Percentiles rank a stretch among this genome's conserved stretches.
phyloP scores from a whole-genome alignment of 2,329 filamentous ascomycete species.

The Kalmusia sp. region DNA sequence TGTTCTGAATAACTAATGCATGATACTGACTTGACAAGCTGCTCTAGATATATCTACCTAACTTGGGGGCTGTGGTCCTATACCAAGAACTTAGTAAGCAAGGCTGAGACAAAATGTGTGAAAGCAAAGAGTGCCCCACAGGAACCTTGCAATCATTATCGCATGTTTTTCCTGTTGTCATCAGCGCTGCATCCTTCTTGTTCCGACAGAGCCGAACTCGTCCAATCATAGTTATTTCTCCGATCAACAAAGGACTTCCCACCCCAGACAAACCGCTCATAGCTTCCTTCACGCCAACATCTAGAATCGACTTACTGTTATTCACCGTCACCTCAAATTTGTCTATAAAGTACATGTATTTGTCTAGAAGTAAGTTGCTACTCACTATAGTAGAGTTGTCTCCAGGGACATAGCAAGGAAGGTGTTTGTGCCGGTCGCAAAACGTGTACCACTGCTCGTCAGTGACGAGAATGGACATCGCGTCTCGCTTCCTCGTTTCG shows the following conservation, averaged over 20 bases:
- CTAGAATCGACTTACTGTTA: conserved; percentile 44
- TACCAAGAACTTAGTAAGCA: too few species aligned
- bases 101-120: too few species aligned
- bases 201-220: too few species aligned
- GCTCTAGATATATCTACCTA: too few species aligned
- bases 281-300: conserved; percentile 57
- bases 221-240: conserved; percentile 61
- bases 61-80: too few species aligned
- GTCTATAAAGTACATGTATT: conserved; percentile 60
- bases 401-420: conserved; percentile 57
- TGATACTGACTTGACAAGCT: too few species aligned
- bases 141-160: too few species aligned
- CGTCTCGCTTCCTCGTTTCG: conserved; percentile 38
- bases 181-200: too few species aligned
- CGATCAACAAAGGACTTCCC: conserved; percentile 52
- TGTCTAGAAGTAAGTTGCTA: conserved; percentile 51
- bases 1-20: too few species aligned
- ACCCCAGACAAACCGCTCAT: conserved; percentile 57
- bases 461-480: conserved; percentile 53
- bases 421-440: conserved; percentile 47
- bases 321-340: conserved; percentile 42
- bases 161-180: too few species aligned
- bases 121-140: too few species aligned
- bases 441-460: conserved; percentile 57
- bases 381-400: conserved; percentile 57